Evolutionary conservation across 768 basidiomycete species (phyloP).

Genomic region (Antrodiella citrinella): DNA sequence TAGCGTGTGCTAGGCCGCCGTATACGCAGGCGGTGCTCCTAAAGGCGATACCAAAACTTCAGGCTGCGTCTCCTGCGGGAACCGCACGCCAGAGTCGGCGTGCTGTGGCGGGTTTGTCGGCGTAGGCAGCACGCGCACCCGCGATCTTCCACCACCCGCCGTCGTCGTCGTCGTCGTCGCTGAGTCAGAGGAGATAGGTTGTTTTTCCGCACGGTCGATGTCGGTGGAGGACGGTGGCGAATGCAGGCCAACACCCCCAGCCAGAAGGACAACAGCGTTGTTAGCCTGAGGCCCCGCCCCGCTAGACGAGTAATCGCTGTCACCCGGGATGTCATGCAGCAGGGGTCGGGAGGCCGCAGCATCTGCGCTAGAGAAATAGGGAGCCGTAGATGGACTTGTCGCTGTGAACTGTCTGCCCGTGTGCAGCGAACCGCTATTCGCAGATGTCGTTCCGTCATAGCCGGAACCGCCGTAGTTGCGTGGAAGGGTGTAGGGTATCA

Average conservation of each 20-base stretch:
- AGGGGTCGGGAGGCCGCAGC: background rate
- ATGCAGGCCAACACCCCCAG: background rate
- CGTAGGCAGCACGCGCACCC: background rate
- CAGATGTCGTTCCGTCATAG: background rate
- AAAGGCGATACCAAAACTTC: background rate
- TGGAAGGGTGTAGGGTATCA: conserved; percentile 9
- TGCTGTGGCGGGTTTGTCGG: background rate
- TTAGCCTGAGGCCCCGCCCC: background rate
- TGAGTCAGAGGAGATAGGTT: too few relatives aligned
- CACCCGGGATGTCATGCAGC: background rate
- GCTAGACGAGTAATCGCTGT: background rate
- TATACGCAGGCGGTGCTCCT: background rate
- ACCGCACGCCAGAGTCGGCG: conserved; percentile 9
- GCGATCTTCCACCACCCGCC: background rate
- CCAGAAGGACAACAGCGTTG: background rate
- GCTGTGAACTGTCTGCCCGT: background rate
- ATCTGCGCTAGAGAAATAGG: background rate
- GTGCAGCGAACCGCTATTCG: conserved; percentile 2
- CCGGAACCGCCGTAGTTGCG: conserved; percentile 6
- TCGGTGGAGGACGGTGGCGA: background rate
- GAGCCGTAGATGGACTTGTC: background rate
- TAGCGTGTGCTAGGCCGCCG: too few relatives aligned
- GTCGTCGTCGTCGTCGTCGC: background rate
- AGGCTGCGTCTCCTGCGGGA: conserved; percentile 3
- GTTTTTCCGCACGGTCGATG: background rate